Evolutionary conservation across 2,329 filamentous ascomycete genomes (phyloP).

Genomic region (Sporothrix euskadiensis): DNA sequence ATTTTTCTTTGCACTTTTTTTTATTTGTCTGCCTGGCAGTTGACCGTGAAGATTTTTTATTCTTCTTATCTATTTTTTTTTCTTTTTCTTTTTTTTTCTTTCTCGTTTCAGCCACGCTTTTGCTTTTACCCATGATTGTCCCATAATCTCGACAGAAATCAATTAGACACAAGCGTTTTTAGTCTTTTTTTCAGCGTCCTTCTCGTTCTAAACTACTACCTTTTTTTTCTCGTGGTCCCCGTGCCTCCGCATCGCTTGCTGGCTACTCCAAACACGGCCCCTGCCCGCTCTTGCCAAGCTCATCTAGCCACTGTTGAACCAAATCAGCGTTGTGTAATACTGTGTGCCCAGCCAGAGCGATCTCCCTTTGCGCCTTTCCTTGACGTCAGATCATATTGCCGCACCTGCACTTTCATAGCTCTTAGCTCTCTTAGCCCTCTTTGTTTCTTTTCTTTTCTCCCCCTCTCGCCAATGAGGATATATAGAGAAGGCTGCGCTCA

Average conservation of each 20-base stretch:
- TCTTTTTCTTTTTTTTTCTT: background rate
- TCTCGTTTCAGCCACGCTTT: background rate
- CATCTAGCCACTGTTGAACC: background rate
- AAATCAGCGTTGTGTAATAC: background rate
- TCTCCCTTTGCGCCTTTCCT: constrained; percentile 7
- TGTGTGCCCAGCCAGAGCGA: background rate
- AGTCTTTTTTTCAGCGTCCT: background rate
- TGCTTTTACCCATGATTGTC: background rate
- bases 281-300: background rate
- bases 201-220: background rate
- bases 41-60: background rate
- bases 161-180: background rate
- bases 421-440: background rate
- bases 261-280: background rate
- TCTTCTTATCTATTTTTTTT: background rate
- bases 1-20: background rate
- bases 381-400: constrained; percentile 16
- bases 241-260: background rate
- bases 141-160: background rate
- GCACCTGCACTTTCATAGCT: background rate
- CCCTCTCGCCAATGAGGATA: background rate
- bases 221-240: background rate
- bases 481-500: background rate
- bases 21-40: constrained; percentile 17
- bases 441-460: background rate